Evolutionary conservation across 352 stramenopile species (phyloP), one percentile per base, ranked within the genome.

Genomic region (Peronospora tabacina): DNA sequence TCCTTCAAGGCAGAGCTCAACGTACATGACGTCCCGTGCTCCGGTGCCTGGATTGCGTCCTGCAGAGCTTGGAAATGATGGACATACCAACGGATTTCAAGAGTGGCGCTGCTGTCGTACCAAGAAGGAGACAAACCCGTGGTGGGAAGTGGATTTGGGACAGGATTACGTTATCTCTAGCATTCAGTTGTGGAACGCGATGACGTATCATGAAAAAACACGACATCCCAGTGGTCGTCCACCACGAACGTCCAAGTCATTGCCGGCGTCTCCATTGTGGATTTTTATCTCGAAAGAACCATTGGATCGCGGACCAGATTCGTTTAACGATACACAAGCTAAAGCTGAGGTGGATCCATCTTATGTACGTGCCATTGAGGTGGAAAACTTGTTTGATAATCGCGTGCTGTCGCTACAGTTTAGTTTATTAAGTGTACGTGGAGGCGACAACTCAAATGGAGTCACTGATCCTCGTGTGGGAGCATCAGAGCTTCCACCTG

Each of bases 111-210:
- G 76, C 43, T 66, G 66, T 17, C 71, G 80, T n/a, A 88, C 80
- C 0, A 61, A 54, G 20, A 74, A 69, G 17, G 70, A 90, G 53
- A 19, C 29, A 2, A 72, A 80, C 37, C 68, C 76, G 16, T 90
- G 72, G 74, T 90, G 75, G 75, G 63, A 84, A 44, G 80, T 90
- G 32, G 80, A 90, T 44, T 57, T 90, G 5, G 64, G 66, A 11
- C 49, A 59, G 4, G 35, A 55, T 5, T 49, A 66, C 9, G 11
- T 34, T 2, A 55, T 90, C 43, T 57, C 63, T 5, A 66, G 58
- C 11, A 49, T 88, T 5, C 66, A 79, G 5, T 32, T 90, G 50
- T 90, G 80, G 80, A 88, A 85, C 33, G 63, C 56, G 0, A 74
- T 79, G 68, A 84, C 75, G 32, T 86, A 86, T 43, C 79, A 90